Conservation (phyloP, 1,284 basidiomycete genomes). For the Sporisorium reilianum region DNA sequence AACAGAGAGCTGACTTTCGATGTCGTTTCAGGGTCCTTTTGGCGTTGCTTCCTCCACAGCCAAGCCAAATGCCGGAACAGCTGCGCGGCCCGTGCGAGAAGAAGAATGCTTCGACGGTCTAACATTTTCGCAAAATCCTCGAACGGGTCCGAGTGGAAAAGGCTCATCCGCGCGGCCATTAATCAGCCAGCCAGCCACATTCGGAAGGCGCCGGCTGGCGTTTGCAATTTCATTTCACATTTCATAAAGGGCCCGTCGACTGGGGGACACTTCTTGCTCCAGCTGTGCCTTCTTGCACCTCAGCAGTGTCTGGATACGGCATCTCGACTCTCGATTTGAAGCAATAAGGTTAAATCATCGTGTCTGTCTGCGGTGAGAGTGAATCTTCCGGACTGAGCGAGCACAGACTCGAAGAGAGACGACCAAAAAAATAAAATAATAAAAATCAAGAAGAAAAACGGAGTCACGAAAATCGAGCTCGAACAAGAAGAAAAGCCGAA, state of each 20-base stretch:
- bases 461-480: too few species aligned
- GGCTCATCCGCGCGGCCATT: constrained; percentile 17
- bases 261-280: too few species aligned
- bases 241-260: not conserved
- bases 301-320: too few species aligned
- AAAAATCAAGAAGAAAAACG: too few species aligned
- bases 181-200: constrained; percentile 9
- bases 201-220: constrained; percentile 28
- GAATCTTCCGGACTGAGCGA: too few species aligned
- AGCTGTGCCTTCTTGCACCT: not conserved
- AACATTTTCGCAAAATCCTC: constrained; percentile 2
- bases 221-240: not conserved
- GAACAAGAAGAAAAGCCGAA: too few species aligned
- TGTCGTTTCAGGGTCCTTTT: constrained; percentile 11
- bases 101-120: constrained; percentile 3
- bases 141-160: not conserved
- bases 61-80: not conserved
- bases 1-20: too few species aligned
- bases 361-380: not conserved
- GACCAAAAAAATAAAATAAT: too few species aligned
- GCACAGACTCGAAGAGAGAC: too few species aligned
- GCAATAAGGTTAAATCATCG: too few species aligned
- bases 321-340: too few species aligned
- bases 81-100: constrained; percentile 8
- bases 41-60: not conserved